Evolutionary conservation across 1,284 basidiomycete genomes (phyloP).

Genomic region (Leccinum colubrinum): DNA sequence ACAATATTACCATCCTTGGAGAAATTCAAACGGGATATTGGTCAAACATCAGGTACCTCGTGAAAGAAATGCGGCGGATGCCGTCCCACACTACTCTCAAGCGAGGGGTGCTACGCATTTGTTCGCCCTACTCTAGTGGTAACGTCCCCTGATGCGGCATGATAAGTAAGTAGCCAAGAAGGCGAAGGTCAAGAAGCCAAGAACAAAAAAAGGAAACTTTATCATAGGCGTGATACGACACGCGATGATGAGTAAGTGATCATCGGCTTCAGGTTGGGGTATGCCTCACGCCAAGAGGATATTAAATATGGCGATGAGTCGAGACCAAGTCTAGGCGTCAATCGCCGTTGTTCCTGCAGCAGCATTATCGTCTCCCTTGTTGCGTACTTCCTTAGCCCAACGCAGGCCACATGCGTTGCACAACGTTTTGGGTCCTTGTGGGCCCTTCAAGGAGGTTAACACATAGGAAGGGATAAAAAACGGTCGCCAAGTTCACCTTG

Average conservation of each 20-base stretch:
- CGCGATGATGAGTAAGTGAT: constrained; percentile 1
- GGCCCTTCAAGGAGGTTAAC: constrained; percentile 51
- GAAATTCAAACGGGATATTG: constrained; percentile 6
- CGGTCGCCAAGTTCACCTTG: constrained; percentile 48
- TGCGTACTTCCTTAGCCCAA: constrained; percentile 73
- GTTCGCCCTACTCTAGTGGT: constrained; percentile 10
- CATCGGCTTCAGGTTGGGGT: constrained; percentile 6
- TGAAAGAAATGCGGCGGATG: constrained; percentile 6
- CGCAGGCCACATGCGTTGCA: constrained; percentile 87
- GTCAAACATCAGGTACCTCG: constrained; percentile 9
- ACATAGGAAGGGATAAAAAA: constrained; percentile 2
- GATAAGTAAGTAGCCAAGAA: constrained; percentile 15
- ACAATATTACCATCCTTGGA: constrained; percentile 8
- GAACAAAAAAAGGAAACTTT: constrained; percentile 6
- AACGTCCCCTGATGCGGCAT: constrained; percentile 8
- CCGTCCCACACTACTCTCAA: constrained; percentile 1
- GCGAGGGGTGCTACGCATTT: constrained; percentile 8
- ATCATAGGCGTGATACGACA: constrained; percentile 1
- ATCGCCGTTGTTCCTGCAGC: constrained; percentile 22
- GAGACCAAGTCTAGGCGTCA: constrained; percentile 11
- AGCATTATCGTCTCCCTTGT: constrained; percentile 35
- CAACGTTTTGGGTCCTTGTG: constrained; percentile 79
- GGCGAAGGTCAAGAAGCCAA: neutral
- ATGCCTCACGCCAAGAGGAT: constrained; percentile 2
- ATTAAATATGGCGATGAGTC: neutral